phyloP scores from a whole-genome alignment of 805 yeast genomes.

The Metschnikowia henanensis region DNA sequence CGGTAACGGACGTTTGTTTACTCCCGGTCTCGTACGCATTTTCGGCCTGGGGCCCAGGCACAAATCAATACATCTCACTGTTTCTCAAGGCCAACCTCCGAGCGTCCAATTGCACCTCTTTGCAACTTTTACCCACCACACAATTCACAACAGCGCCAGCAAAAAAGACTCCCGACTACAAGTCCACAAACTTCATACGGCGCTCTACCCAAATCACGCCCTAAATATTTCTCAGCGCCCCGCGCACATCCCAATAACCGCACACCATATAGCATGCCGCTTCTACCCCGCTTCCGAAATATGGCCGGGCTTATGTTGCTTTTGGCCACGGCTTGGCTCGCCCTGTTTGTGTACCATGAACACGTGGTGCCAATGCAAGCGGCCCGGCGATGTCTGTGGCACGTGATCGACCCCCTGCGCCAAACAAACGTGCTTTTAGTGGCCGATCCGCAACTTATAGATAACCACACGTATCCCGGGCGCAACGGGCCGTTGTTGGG shows the following conservation, averaged over 20 bases:
- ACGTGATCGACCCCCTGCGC: conserved; percentile 6
- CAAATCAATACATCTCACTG: conserved; percentile 1
- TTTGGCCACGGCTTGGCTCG: conserved; percentile 28
- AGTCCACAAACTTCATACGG: not conserved
- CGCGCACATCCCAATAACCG: not conserved
- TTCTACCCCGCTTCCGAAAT: conserved; percentile 23
- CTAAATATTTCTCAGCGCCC: not conserved
- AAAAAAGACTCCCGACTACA: not conserved
- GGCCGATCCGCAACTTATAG: conserved; percentile 47
- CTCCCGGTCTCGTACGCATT: no score
- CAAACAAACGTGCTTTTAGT: conserved; percentile 34
- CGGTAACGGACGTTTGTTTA: no score
- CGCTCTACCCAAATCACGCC: not conserved
- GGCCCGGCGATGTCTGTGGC: conserved; percentile 36
- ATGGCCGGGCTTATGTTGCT: conserved; percentile 27
- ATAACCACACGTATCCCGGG: conserved; percentile 45
- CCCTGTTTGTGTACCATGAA: conserved; percentile 33
- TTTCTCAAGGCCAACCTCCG: not conserved
- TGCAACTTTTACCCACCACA: not conserved
- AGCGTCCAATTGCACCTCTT: not conserved
- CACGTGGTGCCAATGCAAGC: conserved; percentile 27
- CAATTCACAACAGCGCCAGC: not conserved
- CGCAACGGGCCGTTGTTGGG: conserved; percentile 30
- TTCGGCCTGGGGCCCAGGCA: not conserved
- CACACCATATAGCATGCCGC: no score